A percentile compares a stretch with the other conserved stretches of the same genome.
Evolutionary conservation across 768 basidiomycete species (phyloP).

Genomic region (Boletus huronensis): DNA sequence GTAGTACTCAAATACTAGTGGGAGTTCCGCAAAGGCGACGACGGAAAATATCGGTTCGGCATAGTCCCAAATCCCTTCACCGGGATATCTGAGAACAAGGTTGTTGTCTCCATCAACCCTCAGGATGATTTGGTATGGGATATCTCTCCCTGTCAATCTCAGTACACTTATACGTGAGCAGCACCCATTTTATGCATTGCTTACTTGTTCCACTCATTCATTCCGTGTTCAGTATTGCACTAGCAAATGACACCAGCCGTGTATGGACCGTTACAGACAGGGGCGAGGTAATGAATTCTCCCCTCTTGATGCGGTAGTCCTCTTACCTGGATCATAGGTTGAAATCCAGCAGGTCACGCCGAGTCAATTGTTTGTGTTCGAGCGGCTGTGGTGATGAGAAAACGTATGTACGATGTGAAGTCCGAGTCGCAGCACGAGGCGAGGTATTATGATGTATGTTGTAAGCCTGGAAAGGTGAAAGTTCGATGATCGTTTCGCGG

Average conservation of each 20-base stretch:
- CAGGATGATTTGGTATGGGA: too few species aligned
- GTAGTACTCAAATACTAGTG: not conserved
- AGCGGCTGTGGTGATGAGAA: not conserved
- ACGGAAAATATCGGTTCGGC: not conserved
- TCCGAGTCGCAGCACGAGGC: not conserved
- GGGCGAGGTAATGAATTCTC: not conserved
- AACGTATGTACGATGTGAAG: not conserved
- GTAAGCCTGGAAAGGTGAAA: too few species aligned
- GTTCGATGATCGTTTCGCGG: not conserved
- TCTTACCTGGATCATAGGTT: not conserved
- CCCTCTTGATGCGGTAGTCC: not conserved
- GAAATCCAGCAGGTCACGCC: not conserved
- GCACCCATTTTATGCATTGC: too few species aligned
- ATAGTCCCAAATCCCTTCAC: not conserved
- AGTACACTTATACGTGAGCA: not conserved
- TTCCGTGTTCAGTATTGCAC: not conserved
- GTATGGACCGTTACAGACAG: not conserved
- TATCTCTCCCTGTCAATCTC: too few species aligned
- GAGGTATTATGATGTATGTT: not conserved
- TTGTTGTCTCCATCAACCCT: not conserved
- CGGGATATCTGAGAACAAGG: not conserved
- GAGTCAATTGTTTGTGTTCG: not conserved
- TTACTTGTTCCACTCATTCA: not conserved
- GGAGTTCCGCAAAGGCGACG: not conserved
- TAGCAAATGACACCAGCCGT: accelerated